phyloP scores from a whole-genome alignment of 306 rosid genomes.

The Vigna angularis region DNA sequence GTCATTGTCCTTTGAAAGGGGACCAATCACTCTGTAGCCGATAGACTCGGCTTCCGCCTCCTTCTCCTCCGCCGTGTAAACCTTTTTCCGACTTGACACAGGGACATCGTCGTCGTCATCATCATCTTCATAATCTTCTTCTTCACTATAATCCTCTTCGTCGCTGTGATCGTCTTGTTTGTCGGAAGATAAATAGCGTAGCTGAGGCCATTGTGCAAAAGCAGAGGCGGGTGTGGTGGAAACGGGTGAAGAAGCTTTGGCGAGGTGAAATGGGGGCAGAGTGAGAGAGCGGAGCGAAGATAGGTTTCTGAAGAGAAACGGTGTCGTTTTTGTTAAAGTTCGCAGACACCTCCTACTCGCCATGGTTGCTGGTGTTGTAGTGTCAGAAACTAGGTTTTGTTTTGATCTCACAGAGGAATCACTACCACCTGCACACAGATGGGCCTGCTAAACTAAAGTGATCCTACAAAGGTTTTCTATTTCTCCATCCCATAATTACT shows the following conservation, averaged over 20 bases:
- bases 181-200: slow-evolving; percentile 63
- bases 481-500: no score
- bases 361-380: slow-evolving; percentile 50
- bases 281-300: slow-evolving; percentile 49
- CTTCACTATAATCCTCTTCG: slow-evolving; percentile 49
- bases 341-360: slow-evolving; percentile 74
- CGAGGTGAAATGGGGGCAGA: slow-evolving; percentile 32
- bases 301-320: slow-evolving; percentile 50
- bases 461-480: no score
- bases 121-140: background rate
- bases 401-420: background rate
- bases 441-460: background rate
- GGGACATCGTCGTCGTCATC: slow-evolving; percentile 52
- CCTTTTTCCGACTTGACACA: slow-evolving; percentile 52
- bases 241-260: slow-evolving; percentile 39
- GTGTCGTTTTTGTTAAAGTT: slow-evolving; percentile 55
- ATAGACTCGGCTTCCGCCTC: slow-evolving; percentile 76
- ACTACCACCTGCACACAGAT: background rate
- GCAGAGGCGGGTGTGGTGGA: slow-evolving; percentile 36
- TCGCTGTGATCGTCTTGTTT: slow-evolving; percentile 42
- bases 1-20: slow-evolving; percentile 57
- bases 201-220: slow-evolving; percentile 47
- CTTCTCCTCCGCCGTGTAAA: slow-evolving; percentile 72
- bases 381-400: slow-evolving; percentile 23
- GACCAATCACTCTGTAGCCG: slow-evolving; percentile 78